Evolutionary conservation across 306 rosid genomes (phyloP).

Genomic region (Quillaja saponaria): DNA sequence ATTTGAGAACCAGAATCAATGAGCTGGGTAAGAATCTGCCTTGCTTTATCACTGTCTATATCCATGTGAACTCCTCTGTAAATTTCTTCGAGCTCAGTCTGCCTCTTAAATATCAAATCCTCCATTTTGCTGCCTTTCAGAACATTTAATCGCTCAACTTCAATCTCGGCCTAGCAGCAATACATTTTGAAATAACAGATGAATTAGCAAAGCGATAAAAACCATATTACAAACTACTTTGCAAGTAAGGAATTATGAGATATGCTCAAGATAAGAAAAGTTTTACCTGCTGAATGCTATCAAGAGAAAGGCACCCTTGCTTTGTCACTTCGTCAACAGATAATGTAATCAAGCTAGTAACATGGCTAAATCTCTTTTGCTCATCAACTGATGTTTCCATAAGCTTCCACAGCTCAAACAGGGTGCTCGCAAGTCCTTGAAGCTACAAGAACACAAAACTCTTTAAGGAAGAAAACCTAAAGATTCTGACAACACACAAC

Average conservation of each 20-base stretch:
- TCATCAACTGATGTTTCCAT: constrained; percentile 71
- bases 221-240: neutral
- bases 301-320: constrained; percentile 65
- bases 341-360: constrained; percentile 55
- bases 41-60: constrained; percentile 64
- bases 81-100: constrained; percentile 80
- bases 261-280: constrained; percentile 16
- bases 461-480: too few species aligned
- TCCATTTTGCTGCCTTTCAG: constrained; percentile 80
- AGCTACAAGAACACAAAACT: constrained; percentile 38
- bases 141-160: constrained; percentile 69
- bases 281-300: constrained; percentile 72
- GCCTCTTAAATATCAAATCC: constrained; percentile 82
- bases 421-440: constrained; percentile 56
- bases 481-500: too few species aligned
- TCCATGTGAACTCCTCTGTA: constrained; percentile 84
- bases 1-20: constrained; percentile 70
- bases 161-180: constrained; percentile 55
- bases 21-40: constrained; percentile 57
- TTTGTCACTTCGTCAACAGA: constrained; percentile 66
- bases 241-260: constrained; percentile 20
- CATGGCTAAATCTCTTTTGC: constrained; percentile 59
- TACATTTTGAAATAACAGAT: constrained; percentile 23
- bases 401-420: constrained; percentile 77
- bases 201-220: constrained; percentile 10